Evolutionary conservation across 2,329 filamentous ascomycete genomes (phyloP).

Genomic region (Epicoccum nigrum): DNA sequence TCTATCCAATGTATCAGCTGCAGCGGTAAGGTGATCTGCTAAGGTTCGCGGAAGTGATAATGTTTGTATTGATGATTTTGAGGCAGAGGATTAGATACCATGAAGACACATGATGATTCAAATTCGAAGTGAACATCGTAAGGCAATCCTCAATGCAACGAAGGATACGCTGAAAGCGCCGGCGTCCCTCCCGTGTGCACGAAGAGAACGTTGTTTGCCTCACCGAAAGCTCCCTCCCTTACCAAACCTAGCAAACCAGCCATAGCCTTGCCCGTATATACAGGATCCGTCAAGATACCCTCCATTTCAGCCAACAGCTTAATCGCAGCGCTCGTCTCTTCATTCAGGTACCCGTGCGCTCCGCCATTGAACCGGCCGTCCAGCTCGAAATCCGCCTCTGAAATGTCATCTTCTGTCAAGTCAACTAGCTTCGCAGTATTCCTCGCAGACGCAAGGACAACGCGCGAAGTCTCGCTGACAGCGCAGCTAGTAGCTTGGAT

Average conservation of each 20-base stretch:
- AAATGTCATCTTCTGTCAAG: background rate
- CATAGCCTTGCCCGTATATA: constrained; percentile 14
- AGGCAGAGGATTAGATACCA: no score
- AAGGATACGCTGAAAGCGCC: constrained; percentile 8
- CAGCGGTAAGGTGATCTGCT: no score
- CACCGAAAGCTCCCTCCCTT: constrained; percentile 3
- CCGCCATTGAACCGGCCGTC: constrained; percentile 9
- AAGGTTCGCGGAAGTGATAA: no score
- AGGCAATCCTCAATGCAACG: constrained; percentile 1
- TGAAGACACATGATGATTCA: no score
- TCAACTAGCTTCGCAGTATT: constrained; percentile 6
- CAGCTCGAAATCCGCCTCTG: constrained; percentile 3
- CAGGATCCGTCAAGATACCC: constrained; percentile 11
- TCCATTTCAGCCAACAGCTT: constrained; percentile 7
- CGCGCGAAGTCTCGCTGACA: constrained; percentile 2
- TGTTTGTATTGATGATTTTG: no score
- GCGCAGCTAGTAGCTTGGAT: constrained; percentile 13
- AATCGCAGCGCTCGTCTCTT: constrained; percentile 3
- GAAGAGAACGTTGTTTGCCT: constrained; percentile 5
- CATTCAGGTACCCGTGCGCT: constrained; percentile 2
- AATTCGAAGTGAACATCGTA: no score
- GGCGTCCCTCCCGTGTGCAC: constrained; percentile 13
- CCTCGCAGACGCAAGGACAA: background rate
- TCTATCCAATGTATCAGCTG: no score
- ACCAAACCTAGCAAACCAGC: constrained; percentile 5